Evolutionary conservation across 2,329 filamentous ascomycete species (phyloP), one percentile per base, ranked within the genome.

Genomic region (Cercospora sesami): DNA sequence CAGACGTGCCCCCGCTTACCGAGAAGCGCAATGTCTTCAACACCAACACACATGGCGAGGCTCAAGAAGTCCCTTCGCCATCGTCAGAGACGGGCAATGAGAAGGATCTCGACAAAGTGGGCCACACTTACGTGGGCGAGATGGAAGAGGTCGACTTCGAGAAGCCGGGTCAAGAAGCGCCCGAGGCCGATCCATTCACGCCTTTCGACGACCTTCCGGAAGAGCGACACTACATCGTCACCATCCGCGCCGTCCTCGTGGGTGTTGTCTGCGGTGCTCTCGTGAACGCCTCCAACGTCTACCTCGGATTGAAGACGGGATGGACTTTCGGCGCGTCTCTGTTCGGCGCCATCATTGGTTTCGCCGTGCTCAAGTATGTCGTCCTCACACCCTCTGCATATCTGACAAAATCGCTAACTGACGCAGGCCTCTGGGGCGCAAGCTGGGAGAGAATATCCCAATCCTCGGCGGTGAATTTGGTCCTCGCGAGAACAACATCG

Each of bases 231-330:
- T 78, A 81, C 69, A 85, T 87, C 61, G 73, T 89, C 57, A 89
- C 86, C 7, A 73, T 85, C 36, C 83, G 87, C 55, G 86, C 87
- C 16, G 78, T 89, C 26, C 66, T 87, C 45, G 79, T 86, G 36
- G 87, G 87, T 57, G 82, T 85, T 64, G 73, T 85, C 51, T 83
- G 87, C 31, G 87, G 87, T 58, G 86, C 84, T 16, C 80, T 89
- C 8, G 86, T 89, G 71, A 88, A 87, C 72, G 86, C 86, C 9
- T 88, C 86, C 67, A 89, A 89, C 74, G 81, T 89, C 51, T 89
- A 89, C 72, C 82, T 89, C 28, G 86, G 86, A 81, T 78, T 81
- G 30, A 82, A 82, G 77, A 80, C 80, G 6, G 80, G 80, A 31
- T 81, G 80, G 80, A 81, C 79, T 0, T 81, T 81, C 67, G 74